Conservation (phyloP, 2,329 filamentous ascomycete species). For the Rhinocladiella similis region DNA sequence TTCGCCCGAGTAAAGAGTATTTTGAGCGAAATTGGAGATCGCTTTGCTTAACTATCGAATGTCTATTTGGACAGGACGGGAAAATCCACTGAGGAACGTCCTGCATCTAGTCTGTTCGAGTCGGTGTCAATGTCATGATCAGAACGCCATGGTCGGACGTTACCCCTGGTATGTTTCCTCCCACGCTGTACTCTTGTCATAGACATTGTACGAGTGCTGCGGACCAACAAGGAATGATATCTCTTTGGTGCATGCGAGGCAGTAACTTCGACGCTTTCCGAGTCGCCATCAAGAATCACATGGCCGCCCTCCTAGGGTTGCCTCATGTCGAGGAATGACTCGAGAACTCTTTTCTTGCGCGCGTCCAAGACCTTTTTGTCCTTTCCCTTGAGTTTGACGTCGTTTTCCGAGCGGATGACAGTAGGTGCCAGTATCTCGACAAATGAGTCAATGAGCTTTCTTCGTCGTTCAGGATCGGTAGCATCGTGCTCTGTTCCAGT, state of each 20-base stretch:
- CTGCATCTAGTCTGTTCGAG: not conserved
- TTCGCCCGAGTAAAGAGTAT: too few relatives aligned
- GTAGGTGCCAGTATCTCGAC: conserved; percentile 25
- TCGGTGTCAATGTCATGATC: not conserved
- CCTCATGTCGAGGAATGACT: conserved; percentile 23
- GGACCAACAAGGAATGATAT: not conserved
- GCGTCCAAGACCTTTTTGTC: conserved; percentile 26
- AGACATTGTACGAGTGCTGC: not conserved
- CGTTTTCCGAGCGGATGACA: conserved; percentile 25
- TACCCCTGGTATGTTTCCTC: not conserved
- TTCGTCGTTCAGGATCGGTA: conserved; percentile 10
- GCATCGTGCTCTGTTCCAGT: not conserved
- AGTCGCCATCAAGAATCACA: not conserved
- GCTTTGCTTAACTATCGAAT: too few relatives aligned
- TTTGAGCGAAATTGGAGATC: too few relatives aligned
- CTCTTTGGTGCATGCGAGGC: not conserved
- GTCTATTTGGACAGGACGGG: too few relatives aligned
- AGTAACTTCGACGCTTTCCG: not conserved
- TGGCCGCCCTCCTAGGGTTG: conserved; percentile 1
- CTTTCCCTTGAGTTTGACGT: conserved; percentile 19
- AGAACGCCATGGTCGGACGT: not conserved
- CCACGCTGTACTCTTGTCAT: not conserved
- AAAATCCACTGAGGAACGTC: too few relatives aligned
- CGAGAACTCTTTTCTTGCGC: conserved; percentile 24
- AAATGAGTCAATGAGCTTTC: conserved; percentile 20